These are phyloP conservation scores for Epichloe sp. DNA, from an alignment of 2,329 filamentous ascomycete species.

Conservation along the genomic window DNA sequence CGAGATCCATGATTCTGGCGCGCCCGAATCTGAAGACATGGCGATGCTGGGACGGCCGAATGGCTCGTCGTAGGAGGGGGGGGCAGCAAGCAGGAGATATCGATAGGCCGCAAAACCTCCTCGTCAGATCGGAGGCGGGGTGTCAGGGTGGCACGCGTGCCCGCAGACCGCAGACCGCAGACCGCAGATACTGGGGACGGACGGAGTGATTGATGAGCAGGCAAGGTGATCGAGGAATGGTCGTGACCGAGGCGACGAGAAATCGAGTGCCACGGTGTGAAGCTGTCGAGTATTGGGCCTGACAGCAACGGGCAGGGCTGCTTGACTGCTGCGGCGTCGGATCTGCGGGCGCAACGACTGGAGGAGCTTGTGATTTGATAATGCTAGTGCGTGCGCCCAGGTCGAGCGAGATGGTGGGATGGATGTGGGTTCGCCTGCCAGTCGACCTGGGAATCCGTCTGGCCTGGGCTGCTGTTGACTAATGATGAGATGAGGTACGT, in stretches of 20 bases:
- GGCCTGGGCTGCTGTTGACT: not conserved
- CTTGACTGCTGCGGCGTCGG: not conserved
- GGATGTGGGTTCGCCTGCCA: not conserved
- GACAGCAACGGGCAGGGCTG: not conserved
- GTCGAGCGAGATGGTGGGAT: not conserved
- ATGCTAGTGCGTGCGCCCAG: not conserved
- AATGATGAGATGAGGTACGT: too few species aligned
- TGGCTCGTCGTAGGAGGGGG: slow-evolving; percentile 2
- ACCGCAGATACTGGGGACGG: not conserved
- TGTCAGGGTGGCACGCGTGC: slow-evolving; percentile 1
- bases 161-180: not conserved
- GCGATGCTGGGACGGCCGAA: slow-evolving; percentile 2
- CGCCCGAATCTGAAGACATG: slow-evolving; percentile 49
- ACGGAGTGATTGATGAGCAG: not conserved
- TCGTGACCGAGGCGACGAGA: not conserved
- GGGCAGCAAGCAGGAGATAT: not conserved
- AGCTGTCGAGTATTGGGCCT: not conserved
- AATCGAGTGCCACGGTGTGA: not conserved
- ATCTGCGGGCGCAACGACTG: not conserved
- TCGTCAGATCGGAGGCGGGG: slow-evolving; percentile 3
- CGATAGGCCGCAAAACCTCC: not conserved
- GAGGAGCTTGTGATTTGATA: slow-evolving; percentile 1
- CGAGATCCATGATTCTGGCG: slow-evolving; percentile 88
- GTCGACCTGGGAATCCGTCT: not conserved
- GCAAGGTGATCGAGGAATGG: not conserved